Conservation (phyloP, 2,329 filamentous ascomycete genomes). For the Colletotrichum spaethianum region DNA sequence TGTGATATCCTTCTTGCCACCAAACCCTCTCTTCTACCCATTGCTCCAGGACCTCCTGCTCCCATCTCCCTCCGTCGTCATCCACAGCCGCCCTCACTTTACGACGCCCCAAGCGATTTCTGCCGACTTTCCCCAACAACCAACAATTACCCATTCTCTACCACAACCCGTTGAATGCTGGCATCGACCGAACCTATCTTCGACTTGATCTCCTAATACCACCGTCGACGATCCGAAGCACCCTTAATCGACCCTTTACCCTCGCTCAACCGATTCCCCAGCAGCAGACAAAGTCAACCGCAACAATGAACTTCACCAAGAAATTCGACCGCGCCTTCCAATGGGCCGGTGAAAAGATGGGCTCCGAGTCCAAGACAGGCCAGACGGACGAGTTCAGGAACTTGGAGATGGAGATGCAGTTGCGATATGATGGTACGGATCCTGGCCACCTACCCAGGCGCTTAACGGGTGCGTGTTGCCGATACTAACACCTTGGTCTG, state of each 20-base stretch:
- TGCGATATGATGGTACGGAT: constrained; percentile 86
- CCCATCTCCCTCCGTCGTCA: neutral
- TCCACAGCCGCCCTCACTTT: neutral
- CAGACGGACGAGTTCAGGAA: constrained; percentile 93
- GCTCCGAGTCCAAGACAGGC: constrained; percentile 87
- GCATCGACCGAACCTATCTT: constrained; percentile 26
- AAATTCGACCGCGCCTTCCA: constrained; percentile 97
- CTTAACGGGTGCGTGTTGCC: neutral
- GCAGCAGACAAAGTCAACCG: constrained; percentile 5
- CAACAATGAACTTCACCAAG: constrained; percentile 75
- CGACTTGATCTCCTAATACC: constrained; percentile 16
- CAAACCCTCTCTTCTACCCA: constrained; percentile 11
- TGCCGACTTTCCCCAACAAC: constrained; percentile 3
- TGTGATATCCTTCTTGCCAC: constrained; percentile 33
- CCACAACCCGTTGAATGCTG: constrained; percentile 34
- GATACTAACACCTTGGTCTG: constrained; percentile 32
- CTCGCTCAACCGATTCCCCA: neutral
- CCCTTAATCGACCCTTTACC: neutral
- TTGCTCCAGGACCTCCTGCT: neutral
- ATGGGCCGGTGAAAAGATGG: constrained; percentile 98
- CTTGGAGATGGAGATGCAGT: constrained; percentile 89
- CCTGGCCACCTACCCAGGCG: neutral
- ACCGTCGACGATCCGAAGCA: neutral
- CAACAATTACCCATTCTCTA: constrained; percentile 1
- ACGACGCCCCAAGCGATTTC: constrained; percentile 16